Percentiles rank a stretch among this genome's conserved stretches.
phyloP scores from a whole-genome alignment of 495 filamentous ascomycete species.

The Penicillium chermesinum region DNA sequence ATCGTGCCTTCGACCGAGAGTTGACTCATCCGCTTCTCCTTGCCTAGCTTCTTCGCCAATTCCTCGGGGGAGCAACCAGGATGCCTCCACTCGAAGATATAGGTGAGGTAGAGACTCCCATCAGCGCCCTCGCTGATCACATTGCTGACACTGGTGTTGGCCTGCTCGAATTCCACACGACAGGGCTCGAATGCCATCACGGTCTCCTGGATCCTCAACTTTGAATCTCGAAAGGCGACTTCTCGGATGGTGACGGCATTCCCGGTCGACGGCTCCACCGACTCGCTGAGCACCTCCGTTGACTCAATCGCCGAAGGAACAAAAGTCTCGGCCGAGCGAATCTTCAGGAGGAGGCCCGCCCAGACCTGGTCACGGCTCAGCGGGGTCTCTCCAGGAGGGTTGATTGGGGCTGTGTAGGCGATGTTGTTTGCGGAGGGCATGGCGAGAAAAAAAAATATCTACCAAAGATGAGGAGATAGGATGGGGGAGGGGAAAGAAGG shows the following conservation, averaged over 20 bases:
- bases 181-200: slow-evolving; percentile 21
- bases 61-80: slow-evolving; percentile 30
- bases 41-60: slow-evolving; percentile 20
- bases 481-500: too few relatives aligned
- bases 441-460: too few relatives aligned
- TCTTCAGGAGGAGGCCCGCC: slow-evolving; percentile 47
- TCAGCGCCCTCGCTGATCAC: slow-evolving; percentile 42
- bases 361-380: slow-evolving; percentile 46
- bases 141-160: slow-evolving; percentile 40
- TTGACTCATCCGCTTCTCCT: slow-evolving; percentile 26
- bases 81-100: slow-evolving; percentile 50
- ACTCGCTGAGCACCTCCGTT: slow-evolving; percentile 36
- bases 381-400: slow-evolving; percentile 38
- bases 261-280: slow-evolving; percentile 23
- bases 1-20: slow-evolving; percentile 35
- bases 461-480: too few relatives aligned
- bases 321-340: slow-evolving; percentile 46
- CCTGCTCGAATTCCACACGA: slow-evolving; percentile 34
- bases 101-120: slow-evolving; percentile 48
- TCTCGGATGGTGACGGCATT: slow-evolving; percentile 25
- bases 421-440: slow-evolving; percentile 33
- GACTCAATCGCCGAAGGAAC: slow-evolving; percentile 41
- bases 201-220: slow-evolving; percentile 19
- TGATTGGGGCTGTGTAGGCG: slow-evolving; percentile 50
- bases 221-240: slow-evolving; percentile 19